Percentiles rank a stretch among this genome's conserved stretches.
These are phyloP conservation scores for Phytophthora nicotianae DNA, from an alignment of 352 stramenopile species.

Conservation along the genomic window DNA sequence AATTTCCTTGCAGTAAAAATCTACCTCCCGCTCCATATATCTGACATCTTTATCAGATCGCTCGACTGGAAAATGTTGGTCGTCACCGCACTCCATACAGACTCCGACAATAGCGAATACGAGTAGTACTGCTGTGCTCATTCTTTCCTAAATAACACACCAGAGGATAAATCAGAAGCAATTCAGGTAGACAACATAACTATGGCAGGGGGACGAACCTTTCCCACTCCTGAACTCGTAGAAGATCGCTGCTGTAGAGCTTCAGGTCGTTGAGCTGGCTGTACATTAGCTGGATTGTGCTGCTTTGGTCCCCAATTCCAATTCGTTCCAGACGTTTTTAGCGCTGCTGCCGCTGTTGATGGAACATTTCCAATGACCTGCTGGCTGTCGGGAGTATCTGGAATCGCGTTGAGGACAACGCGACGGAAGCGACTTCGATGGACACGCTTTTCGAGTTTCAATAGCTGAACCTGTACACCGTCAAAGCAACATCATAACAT, in stretches of 20 bases:
- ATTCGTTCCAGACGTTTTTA: slow-evolving; percentile 13
- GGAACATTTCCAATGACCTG: too few species aligned
- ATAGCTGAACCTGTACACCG: slow-evolving; percentile 38
- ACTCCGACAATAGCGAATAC: slow-evolving; percentile 38
- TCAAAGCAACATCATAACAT: slow-evolving; percentile 10
- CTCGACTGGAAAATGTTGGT: slow-evolving; percentile 17
- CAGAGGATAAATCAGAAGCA: background rate
- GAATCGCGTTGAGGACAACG: slow-evolving; percentile 31
- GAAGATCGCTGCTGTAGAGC: background rate
- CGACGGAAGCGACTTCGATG: slow-evolving; percentile 54
- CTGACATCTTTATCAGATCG: slow-evolving; percentile 33
- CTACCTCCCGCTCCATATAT: slow-evolving; percentile 65
- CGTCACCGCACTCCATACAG: slow-evolving; percentile 38
- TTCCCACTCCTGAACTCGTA: slow-evolving; percentile 7
- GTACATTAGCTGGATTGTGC: background rate
- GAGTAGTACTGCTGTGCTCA: slow-evolving; percentile 32
- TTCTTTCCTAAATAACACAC: slow-evolving; percentile 22
- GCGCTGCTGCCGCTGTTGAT: too few species aligned
- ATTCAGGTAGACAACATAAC: too few species aligned
- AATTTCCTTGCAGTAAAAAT: slow-evolving; percentile 85
- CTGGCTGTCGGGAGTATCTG: slow-evolving; percentile 9
- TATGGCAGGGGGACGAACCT: slow-evolving; percentile 29
- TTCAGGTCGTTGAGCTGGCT: slow-evolving; percentile 7
- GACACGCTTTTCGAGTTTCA: slow-evolving; percentile 68
- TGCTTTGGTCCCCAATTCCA: slow-evolving; percentile 33